A percentile compares a stretch with the other conserved stretches of the same genome.
Evolutionary conservation across 768 basidiomycete species (phyloP).

Genomic region (Cystofilobasidium macerans): DNA sequence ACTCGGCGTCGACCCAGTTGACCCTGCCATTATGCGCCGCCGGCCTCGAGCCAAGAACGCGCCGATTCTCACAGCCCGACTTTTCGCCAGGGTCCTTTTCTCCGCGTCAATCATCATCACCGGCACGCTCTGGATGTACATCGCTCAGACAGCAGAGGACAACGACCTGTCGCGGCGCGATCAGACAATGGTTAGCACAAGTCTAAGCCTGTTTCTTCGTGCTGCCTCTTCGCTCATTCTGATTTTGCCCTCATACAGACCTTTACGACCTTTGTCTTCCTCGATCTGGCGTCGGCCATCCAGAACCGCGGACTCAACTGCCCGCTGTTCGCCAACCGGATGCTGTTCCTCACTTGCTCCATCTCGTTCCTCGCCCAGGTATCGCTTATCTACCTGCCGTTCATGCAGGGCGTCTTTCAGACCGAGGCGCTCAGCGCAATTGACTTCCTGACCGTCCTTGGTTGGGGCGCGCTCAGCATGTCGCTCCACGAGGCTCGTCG

Average conservation of each 20-base stretch:
- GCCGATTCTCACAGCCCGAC: slow-evolving; percentile 63
- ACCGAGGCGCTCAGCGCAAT: slow-evolving; percentile 61
- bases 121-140: slow-evolving; percentile 78
- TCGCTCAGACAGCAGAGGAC: slow-evolving; percentile 61
- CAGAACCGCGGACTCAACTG: slow-evolving; percentile 89
- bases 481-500: slow-evolving; percentile 67
- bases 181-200: slow-evolving; percentile 76
- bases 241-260: slow-evolving; percentile 47
- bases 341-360: slow-evolving; percentile 78
- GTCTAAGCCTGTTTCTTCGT: background rate
- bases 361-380: slow-evolving; percentile 76
- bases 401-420: slow-evolving; percentile 87
- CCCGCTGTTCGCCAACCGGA: slow-evolving; percentile 61
- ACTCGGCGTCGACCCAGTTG: slow-evolving; percentile 89
- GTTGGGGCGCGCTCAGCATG: slow-evolving; percentile 56
- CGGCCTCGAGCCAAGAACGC: slow-evolving; percentile 85
- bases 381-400: slow-evolving; percentile 73
- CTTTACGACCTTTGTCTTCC: slow-evolving; percentile 94
- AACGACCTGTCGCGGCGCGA: slow-evolving; percentile 63
- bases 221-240: background rate
- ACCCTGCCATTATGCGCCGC: slow-evolving; percentile 82
- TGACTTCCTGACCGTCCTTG: slow-evolving; percentile 62
- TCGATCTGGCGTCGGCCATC: slow-evolving; percentile 85
- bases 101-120: slow-evolving; percentile 88
- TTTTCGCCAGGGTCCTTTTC: slow-evolving; percentile 75